Base-by-base conservation (phyloP, 352 stramenopile species). In the Peronospora destructor region DNA sequence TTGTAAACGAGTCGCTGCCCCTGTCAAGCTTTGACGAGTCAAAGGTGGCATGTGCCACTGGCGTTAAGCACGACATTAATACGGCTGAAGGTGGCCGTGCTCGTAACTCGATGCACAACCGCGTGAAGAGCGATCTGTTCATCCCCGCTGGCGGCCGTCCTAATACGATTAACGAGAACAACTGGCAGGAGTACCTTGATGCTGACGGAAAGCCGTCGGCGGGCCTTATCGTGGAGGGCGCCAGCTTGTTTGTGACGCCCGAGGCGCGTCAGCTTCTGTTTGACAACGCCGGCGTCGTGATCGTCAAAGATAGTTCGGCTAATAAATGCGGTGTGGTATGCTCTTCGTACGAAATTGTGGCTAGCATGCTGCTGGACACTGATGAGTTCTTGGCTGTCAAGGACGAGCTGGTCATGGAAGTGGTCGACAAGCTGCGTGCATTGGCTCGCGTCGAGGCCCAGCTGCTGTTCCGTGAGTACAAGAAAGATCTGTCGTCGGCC, bases 41-140 rank as follows among this genome's bases (percentile, higher is more conserved):
- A 19, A 85, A 75, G 54, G 52, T 86, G 7, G 47, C 50, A n/a
- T 28, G 55, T 37, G 28, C 5, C 17, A 80, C 71, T 29, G 76
- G 76, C 38, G 46, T 87, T 16, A 85, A 84, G 57, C 87, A 98
- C 65, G 91, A 94, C 45, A 95, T 83, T 6, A 68, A 59, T 51
- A 86, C 74, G 6, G 61, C 56, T 7, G 59, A 79, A 17, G 76
- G 95, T 21, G 79, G 97, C 23, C 93, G 94, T 49, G 89, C 93
- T 37, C 85, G 96, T 53, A 98, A 99, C 71, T 97, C 84, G 54
- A 97, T 98, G 89, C 95, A 98, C 88, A 98, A 98, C 69, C 85
- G 95, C 14, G 82, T 91, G 6, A 84, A 87, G 65, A 89, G 79
- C 45, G 82, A 92, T 50, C 53, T 93, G 45, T 93, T 93, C 60